Conservation (phyloP, 306 rosid species). For the Acacia melanoxylon region DNA sequence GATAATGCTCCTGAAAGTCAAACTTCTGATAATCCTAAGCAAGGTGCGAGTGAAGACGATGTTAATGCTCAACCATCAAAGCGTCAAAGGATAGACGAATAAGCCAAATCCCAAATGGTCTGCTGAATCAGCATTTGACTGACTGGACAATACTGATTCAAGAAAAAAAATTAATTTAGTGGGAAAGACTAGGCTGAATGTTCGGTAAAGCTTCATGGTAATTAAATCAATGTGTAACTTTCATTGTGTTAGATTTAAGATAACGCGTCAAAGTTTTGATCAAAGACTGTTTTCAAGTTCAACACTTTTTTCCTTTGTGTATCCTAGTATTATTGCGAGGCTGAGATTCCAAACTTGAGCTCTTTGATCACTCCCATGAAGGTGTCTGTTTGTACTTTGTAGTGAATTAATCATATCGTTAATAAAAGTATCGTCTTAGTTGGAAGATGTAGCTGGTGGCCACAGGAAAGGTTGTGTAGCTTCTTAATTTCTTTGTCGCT, state of each 20-base stretch:
- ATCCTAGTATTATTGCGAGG: conserved; percentile 22
- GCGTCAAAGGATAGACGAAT: conserved; percentile 66
- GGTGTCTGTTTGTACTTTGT: background rate
- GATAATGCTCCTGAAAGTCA: conserved; percentile 42
- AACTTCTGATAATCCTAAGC: conserved; percentile 39
- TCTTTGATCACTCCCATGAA: background rate
- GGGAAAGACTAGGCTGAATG: conserved; percentile 37
- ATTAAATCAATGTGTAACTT: conserved; percentile 26
- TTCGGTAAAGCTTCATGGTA: conserved; percentile 40
- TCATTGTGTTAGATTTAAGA: conserved; percentile 22
- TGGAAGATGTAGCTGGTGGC: background rate
- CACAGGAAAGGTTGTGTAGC: background rate
- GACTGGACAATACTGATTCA: conserved; percentile 41
- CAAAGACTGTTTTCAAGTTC: conserved; percentile 24
- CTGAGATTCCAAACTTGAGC: conserved; percentile 38
- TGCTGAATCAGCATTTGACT: conserved; percentile 51
- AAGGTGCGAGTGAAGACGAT: conserved; percentile 42
- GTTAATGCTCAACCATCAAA: conserved; percentile 46
- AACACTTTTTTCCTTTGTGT: conserved; percentile 6
- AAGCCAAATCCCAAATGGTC: conserved; percentile 29
- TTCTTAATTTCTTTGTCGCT: background rate
- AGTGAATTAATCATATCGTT: background rate
- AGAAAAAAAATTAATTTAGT: conserved; percentile 36
- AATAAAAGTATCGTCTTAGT: background rate
- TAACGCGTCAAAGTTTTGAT: conserved; percentile 39